Base-by-base conservation (phyloP, 371 early-diverging fungal species). In the Nematocida sp. region DNA sequence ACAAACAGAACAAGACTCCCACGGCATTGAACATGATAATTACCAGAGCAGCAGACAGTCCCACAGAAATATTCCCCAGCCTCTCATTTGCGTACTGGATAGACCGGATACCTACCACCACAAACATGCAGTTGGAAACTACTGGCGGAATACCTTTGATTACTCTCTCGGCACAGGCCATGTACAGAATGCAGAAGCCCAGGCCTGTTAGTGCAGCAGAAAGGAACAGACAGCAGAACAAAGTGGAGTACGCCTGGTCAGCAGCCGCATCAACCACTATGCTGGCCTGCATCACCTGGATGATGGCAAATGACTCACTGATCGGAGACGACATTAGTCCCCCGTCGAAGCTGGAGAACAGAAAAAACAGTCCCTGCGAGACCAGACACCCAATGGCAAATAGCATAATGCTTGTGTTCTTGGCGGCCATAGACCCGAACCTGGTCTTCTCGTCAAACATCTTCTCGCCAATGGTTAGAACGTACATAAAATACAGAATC, bases 401-500 rank as follows among this genome's bases (percentile, higher is more conserved):
- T 17, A 65, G 51, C 11, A 65, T 2, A 17, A 38, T 19, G 45
- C 65, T 65, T 23, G 52, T 23, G 5, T 31, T 23, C 25, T 46
- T 53, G 29, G 29, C 23, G 17, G 40, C 34, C 17, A 31, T 35
- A 54, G 32, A 29, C 5, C 25, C 32, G 13, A 53, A 53, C 19
- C 31, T 2, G 5, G 27, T 31, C 40, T 29, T 25, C 21, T 5
- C 25, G 17, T 41, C 35, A 40, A 65, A 65, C 54, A 65, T 65
- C 35, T 54, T 65, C 32, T 65, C 65, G 1, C 65, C 65, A 11
- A 65, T 54, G 1, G 65, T 65, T 32, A 65, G 63, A 21, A 65
- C 47, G 51, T 65, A 65, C 65, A 65, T 65, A 65, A 65, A 51
- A 51, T 65, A 65, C 29, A 65, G 65, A 65, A 53, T 45, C 31